Percentiles rank a stretch among this genome's conserved stretches.
Evolutionary conservation across 257 asterid species (phyloP).

Genomic region (Anisodus tanguticus): DNA sequence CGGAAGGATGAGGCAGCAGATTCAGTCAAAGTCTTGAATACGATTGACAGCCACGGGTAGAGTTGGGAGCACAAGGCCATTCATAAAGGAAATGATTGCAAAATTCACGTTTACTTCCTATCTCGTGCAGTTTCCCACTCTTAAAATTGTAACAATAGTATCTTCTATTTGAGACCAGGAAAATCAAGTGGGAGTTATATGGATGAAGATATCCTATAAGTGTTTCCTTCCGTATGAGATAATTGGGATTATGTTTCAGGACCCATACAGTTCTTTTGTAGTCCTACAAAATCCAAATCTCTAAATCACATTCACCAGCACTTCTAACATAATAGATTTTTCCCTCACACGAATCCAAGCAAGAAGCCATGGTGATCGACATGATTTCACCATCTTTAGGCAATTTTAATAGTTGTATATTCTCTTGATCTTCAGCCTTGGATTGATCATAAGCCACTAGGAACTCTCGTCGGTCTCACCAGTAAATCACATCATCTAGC

Average conservation of each 20-base stretch:
- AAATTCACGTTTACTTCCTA: neutral
- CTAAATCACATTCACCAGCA: neutral
- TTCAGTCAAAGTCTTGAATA: too few relatives aligned
- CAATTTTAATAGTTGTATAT: neutral
- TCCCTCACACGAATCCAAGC: neutral
- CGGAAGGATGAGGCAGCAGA: too few relatives aligned
- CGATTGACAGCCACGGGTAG: too few relatives aligned
- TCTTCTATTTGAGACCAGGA: neutral
- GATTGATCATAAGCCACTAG: neutral
- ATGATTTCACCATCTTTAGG: neutral
- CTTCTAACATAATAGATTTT: neutral
- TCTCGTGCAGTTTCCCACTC: neutral
- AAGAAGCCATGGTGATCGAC: neutral
- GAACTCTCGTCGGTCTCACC: neutral
- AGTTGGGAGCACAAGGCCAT: neutral
- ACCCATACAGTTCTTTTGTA: neutral
- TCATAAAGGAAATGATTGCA: too few relatives aligned
- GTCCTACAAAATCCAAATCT: neutral
- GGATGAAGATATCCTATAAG: neutral
- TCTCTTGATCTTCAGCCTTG: slow-evolving; percentile 1
- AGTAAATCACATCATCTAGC: neutral
- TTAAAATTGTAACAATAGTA: neutral
- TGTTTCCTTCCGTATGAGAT: too few relatives aligned
- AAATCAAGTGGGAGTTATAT: neutral
- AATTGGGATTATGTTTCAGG: neutral